These are phyloP conservation scores for Rhizoclosmatium globosum DNA, from an alignment of 192 early-diverging fungal species.

Conservation along the genomic window DNA sequence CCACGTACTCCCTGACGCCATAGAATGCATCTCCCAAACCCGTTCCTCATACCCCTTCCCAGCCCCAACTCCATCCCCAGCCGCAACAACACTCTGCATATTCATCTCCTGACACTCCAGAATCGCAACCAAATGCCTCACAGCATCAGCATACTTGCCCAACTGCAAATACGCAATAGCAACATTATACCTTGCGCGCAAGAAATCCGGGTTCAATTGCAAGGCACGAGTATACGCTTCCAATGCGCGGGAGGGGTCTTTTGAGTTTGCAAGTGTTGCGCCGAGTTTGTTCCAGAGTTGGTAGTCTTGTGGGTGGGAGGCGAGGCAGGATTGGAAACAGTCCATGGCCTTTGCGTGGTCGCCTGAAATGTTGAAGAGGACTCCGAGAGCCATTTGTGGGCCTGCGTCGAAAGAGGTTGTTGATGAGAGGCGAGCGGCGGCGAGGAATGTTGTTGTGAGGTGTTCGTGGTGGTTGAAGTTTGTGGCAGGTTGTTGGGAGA, in stretches of 20 bases:
- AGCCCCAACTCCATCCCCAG: conserved; percentile 48
- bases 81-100: conserved; percentile 40
- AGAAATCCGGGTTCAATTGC: conserved; percentile 92
- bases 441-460: conserved; percentile 78
- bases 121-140: conserved; percentile 90
- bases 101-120: conserved; percentile 76
- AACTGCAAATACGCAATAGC: conserved; percentile 92
- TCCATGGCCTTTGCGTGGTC: conserved; percentile 98
- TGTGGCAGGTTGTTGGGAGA: conserved; percentile 29
- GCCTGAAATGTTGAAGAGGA: conserved; percentile 91
- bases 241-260: conserved; percentile 78
- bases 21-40: conserved; percentile 47
- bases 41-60: conserved; percentile 45
- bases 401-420: conserved; percentile 74
- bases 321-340: conserved; percentile 93
- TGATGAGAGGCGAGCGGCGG: conserved; percentile 69
- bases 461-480: conserved; percentile 69
- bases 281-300: conserved; percentile 97
- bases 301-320: conserved; percentile 88
- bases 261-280: conserved; percentile 92
- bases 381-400: conserved; percentile 93
- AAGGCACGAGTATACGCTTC: conserved; percentile 96
- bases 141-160: conserved; percentile 87
- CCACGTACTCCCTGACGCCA: conserved; percentile 77
- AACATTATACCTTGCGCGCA: conserved; percentile 96